Evolutionary conservation across 1,284 basidiomycete species (phyloP).

Genomic region (Tremellales sp.): DNA sequence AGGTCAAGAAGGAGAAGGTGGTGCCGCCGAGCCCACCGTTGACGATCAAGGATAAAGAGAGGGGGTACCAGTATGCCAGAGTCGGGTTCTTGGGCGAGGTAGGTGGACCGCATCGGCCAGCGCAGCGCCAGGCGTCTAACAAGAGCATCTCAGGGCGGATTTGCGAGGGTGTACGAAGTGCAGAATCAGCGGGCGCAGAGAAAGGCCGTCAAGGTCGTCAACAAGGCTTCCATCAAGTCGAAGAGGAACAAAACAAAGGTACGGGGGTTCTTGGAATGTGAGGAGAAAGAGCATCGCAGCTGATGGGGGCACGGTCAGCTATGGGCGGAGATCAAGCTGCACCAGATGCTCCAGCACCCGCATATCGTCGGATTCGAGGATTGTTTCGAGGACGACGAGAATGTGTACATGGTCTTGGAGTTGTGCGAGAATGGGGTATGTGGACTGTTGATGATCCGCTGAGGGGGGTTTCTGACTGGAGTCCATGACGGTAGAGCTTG

Average conservation of each 20-base stretch:
- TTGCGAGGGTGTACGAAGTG: conserved; percentile 85
- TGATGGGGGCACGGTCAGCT: conserved; percentile 55
- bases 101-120: conserved; percentile 28
- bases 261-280: conserved; percentile 16
- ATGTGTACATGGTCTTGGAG: conserved; percentile 96
- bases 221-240: conserved; percentile 74
- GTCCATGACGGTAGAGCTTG: conserved; percentile 51
- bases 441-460: conserved; percentile 9
- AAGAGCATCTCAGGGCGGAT: conserved; percentile 63
- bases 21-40: conserved; percentile 75
- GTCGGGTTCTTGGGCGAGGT: conserved; percentile 85
- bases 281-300: background rate
- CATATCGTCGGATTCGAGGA: conserved; percentile 91
- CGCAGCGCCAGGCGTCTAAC: background rate
- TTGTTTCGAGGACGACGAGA: conserved; percentile 91
- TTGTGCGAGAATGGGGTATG: conserved; percentile 77
- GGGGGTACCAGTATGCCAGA: conserved; percentile 59
- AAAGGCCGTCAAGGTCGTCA: conserved; percentile 83
- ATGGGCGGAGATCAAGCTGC: conserved; percentile 98
- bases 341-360: conserved; percentile 83
- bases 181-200: conserved; percentile 62
- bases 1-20: conserved; percentile 59
- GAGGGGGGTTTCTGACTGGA: background rate
- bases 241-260: conserved; percentile 93
- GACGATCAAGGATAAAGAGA: conserved; percentile 65